phyloP scores from a whole-genome alignment of 345 rosid species.

The Sisymbrium altissimum region DNA sequence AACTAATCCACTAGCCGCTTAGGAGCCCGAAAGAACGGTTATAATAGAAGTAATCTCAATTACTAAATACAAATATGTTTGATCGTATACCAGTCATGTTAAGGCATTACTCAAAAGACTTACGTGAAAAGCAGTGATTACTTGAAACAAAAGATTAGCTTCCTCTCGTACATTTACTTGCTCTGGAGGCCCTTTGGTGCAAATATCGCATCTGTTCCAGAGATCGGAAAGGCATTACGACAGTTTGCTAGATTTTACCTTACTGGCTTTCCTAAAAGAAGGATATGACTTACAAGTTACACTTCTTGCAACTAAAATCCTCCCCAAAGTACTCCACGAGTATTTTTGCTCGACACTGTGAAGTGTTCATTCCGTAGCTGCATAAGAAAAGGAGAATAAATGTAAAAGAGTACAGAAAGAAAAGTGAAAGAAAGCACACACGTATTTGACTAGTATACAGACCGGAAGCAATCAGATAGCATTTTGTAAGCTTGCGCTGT shows the following conservation, averaged over 20 bases:
- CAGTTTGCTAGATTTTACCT: not conserved
- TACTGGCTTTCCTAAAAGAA: not conserved
- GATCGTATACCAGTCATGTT: not conserved
- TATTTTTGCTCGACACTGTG: slow-evolving; percentile 69
- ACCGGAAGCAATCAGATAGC: slow-evolving; percentile 86
- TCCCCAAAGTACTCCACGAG: slow-evolving; percentile 87
- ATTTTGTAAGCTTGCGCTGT: slow-evolving; percentile 62
- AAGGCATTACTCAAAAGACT: slow-evolving; percentile 18
- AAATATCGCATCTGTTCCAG: slow-evolving; percentile 71
- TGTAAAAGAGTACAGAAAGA: not conserved
- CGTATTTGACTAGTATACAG: not conserved
- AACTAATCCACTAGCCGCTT: slow-evolving; percentile 3
- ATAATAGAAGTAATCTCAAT: not conserved
- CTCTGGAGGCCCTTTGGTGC: slow-evolving; percentile 68
- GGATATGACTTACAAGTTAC: slow-evolving; percentile 53
- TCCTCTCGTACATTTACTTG: slow-evolving; percentile 65
- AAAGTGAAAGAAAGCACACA: slow-evolving; percentile 2
- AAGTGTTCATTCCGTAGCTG: slow-evolving; percentile 92
- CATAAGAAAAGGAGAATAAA: slow-evolving; percentile 15
- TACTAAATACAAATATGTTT: not conserved
- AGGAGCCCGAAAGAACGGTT: not conserved
- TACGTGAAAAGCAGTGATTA: slow-evolving; percentile 52
- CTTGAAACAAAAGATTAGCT: slow-evolving; percentile 63
- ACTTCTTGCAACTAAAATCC: slow-evolving; percentile 53
- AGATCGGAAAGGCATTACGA: not conserved